Percentiles rank a stretch among this genome's conserved stretches.
Conservation (phyloP, 768 basidiomycete species). For the Leucosporidium scottii region DNA sequence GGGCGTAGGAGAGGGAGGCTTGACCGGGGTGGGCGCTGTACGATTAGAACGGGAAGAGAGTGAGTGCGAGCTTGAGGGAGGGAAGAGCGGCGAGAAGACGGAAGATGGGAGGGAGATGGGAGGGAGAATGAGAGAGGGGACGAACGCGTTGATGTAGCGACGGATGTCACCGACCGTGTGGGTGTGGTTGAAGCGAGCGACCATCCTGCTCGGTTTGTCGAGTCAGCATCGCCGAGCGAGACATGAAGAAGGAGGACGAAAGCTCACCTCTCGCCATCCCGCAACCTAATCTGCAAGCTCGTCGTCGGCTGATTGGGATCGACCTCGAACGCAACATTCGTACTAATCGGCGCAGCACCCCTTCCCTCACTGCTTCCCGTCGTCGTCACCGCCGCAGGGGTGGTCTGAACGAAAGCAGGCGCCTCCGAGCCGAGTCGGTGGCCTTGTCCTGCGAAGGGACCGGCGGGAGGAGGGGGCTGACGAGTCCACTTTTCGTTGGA, state of each 20-base stretch:
- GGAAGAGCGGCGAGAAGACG: neutral
- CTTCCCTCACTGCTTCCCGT: neutral
- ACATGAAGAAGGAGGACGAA: neutral
- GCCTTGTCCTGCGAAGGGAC: constrained; percentile 64
- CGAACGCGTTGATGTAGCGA: constrained; percentile 82
- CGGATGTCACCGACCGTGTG: constrained; percentile 81
- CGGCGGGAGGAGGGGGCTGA: constrained; percentile 48
- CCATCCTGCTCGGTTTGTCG: constrained; percentile 52
- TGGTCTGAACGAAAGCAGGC: constrained; percentile 47
- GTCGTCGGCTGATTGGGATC: constrained; percentile 76
- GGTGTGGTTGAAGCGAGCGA: constrained; percentile 78
- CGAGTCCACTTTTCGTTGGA: constrained; percentile 63
- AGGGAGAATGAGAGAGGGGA: neutral
- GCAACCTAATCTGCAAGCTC: constrained; percentile 79
- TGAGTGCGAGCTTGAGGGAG: too few species aligned
- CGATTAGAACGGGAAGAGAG: too few species aligned
- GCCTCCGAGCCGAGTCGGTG: constrained; percentile 69
- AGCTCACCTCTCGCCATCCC: constrained; percentile 74
- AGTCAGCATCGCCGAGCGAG: neutral
- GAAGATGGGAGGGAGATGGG: neutral
- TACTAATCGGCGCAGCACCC: neutral
- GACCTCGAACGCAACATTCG: constrained; percentile 59
- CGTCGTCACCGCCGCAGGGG: constrained; percentile 35
- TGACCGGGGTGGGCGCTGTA: constrained; percentile 68
- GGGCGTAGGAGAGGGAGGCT: constrained; percentile 57